Evolutionary conservation across 1,139 yeast genomes (phyloP).

Genomic region (Saccharomyces hybrid): DNA sequence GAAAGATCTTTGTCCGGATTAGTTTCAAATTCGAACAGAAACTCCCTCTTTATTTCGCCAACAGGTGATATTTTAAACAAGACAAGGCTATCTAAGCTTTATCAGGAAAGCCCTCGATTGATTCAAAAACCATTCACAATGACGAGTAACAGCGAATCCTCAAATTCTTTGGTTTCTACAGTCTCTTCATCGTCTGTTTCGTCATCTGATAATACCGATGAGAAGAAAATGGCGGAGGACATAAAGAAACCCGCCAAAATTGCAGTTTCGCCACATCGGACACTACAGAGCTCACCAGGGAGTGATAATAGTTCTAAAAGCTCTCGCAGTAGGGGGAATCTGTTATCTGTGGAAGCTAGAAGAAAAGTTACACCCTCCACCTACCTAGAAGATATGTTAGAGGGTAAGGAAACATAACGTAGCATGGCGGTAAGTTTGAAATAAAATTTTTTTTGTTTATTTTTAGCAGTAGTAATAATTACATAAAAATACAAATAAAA

Average conservation of each 20-base stretch:
- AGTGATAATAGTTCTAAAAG: constrained; percentile 9
- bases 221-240: constrained; percentile 11
- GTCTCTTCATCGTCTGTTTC: neutral
- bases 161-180: neutral
- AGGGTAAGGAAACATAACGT: constrained; percentile 5
- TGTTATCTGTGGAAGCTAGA: constrained; percentile 1
- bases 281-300: constrained; percentile 14
- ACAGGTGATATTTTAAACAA: constrained; percentile 51
- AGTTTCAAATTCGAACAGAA: constrained; percentile 17
- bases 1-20: neutral
- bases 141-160: neutral
- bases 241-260: constrained; percentile 22
- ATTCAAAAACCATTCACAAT: neutral
- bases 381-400: constrained; percentile 14
- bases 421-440: neutral
- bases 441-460: constrained; percentile 2
- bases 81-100: neutral
- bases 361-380: constrained; percentile 14
- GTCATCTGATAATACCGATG: neutral
- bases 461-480: neutral
- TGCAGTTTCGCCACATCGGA: constrained; percentile 27
- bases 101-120: neutral
- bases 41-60: constrained; percentile 62
- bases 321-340: constrained; percentile 18
- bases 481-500: neutral